Base-by-base conservation (phyloP, 768 basidiomycete species). In the Hericium coralloides region DNA sequence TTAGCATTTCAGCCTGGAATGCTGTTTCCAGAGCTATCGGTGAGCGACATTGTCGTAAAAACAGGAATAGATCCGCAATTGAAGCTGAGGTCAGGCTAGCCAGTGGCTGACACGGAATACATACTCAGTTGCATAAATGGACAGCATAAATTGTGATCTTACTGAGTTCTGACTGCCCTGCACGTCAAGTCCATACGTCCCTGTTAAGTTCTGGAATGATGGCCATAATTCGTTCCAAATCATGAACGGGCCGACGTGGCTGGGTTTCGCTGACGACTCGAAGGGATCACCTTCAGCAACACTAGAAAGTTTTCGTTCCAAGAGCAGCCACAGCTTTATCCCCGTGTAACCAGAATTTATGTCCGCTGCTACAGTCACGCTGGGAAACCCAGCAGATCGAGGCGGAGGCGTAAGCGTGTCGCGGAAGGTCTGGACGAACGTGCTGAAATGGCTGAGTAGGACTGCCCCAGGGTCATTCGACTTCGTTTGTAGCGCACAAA, bases 151-250 rank as follows among this genome's bases (percentile, higher is more conserved):
- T 2, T 62, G 52, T 12, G n/a, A 37, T 36, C 67, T 49, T 49
- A 73, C 71, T 47, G 62, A 59, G 36, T 60, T 62, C 31, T 63
- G 66, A 26, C 76, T 76, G 37, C 71, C 69, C 52, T 73, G 73
- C 15, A 70, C 69, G 56, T 82, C 82, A 3, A 62, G 66, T 60
- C 83, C 80, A 39, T 86, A 72, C 1, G 75, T 72, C 41, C 70
- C 64, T 14, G 84, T 64, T 38, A 87, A 71, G 12, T 68, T 68
- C 60, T 84, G 84, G 55, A 87, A 87, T 1, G 83, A 77, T 2
- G 85, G 80, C 87, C 87, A 91, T 8, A 91, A 66, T 62, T 87
- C 84, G 63, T 87, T 88, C 88, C 88, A 91, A 10, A 89, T 74
- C 43, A 68, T 70, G 41, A 73, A 68, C 20, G 76, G 66, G 17